Base-by-base conservation (phyloP, 2,329 filamentous ascomycete genomes). In the Leptosphaerulina australis region DNA sequence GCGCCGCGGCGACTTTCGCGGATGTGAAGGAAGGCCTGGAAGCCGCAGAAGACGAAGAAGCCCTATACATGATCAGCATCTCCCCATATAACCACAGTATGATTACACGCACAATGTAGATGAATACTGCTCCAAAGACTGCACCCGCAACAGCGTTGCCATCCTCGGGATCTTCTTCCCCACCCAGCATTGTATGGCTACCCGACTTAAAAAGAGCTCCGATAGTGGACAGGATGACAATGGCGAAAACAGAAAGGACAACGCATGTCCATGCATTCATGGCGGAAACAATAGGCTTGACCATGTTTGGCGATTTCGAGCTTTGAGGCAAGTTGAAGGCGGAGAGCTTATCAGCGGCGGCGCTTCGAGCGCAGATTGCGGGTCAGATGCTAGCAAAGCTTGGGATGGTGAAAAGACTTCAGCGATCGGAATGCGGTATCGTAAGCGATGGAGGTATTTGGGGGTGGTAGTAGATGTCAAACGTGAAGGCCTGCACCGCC, bases 211-310 rank as follows among this genome's bases (percentile, higher is more conserved):
- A 97, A 58, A 97, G 83, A 46, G 84, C 76, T 50, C 90, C 84
- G 55, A 87, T 81, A 59, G 84, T 75, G 46, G 82, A 84, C 49
- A 87, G 79, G 62, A 87, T 87, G 58, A 87, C 73, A 62, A 87
- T 83, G 45, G 83, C 84, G 64, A 86, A 86, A 56, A 81, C 67
- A 45, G 83, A 87, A 60, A 87, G 81, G 69, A 87, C 79, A 56
- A 86, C 88, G 81, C 92, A 96, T 79, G 87, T 90, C 91, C 92
- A 97, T 69, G 92, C 93, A 79, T 96, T 92, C 79, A 92, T 83
- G 62, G 91, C 87, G 71, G 90, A 88, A 65, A 97, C 90, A 71
- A 97, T 81, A 63, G 93, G 92, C 87, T 97, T 97, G 90, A 97
- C 96, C 92, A 97, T 97, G 70, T 36, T 64, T 59, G 61, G 55